A percentile compares a stretch with the other conserved stretches of the same genome.
These are phyloP conservation scores for Ramaria sp. DNA, from an alignment of 768 basidiomycete species.

Conservation along the genomic window DNA sequence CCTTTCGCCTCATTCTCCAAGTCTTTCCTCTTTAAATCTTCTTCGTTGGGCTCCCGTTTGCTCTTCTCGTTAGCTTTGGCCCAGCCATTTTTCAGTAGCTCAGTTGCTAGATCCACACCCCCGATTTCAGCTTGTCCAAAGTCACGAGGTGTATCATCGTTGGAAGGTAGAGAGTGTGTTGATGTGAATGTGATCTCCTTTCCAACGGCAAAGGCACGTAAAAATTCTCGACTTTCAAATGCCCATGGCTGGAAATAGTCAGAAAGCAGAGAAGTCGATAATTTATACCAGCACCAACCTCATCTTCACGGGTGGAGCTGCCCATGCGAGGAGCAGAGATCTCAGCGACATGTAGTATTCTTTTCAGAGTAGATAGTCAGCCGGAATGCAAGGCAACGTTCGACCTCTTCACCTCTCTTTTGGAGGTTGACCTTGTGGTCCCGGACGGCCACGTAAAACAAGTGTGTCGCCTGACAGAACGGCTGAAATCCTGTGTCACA, in stretches of 20 bases:
- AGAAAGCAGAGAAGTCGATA: not conserved
- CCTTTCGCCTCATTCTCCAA: slow-evolving; percentile 67
- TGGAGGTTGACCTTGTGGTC: slow-evolving; percentile 74
- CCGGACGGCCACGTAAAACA: slow-evolving; percentile 65
- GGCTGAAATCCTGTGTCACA: slow-evolving; percentile 35
- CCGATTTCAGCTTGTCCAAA: slow-evolving; percentile 65
- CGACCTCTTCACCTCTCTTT: slow-evolving; percentile 66
- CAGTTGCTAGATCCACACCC: slow-evolving; percentile 60
- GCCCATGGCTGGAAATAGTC: slow-evolving; percentile 59
- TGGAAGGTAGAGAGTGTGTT: slow-evolving; percentile 61
- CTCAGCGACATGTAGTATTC: slow-evolving; percentile 85
- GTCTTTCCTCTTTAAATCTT: slow-evolving; percentile 60
- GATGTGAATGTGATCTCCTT: slow-evolving; percentile 83
- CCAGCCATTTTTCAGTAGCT: slow-evolving; percentile 87
- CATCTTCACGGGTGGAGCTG: slow-evolving; percentile 75
- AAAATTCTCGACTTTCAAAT: slow-evolving; percentile 86
- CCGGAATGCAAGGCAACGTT: not conserved
- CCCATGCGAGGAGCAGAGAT: slow-evolving; percentile 79
- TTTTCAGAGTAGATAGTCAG: slow-evolving; percentile 22
- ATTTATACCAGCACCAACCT: slow-evolving; percentile 34
- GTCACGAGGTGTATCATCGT: slow-evolving; percentile 70
- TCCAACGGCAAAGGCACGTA: slow-evolving; percentile 76
- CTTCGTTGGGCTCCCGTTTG: slow-evolving; percentile 73
- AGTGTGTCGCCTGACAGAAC: slow-evolving; percentile 88
- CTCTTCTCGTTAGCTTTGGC: slow-evolving; percentile 74